Evolutionary conservation across 1,139 yeast genomes (phyloP), one percentile per base, ranked within the genome.

Genomic region (Scheffersomyces insectosa): DNA sequence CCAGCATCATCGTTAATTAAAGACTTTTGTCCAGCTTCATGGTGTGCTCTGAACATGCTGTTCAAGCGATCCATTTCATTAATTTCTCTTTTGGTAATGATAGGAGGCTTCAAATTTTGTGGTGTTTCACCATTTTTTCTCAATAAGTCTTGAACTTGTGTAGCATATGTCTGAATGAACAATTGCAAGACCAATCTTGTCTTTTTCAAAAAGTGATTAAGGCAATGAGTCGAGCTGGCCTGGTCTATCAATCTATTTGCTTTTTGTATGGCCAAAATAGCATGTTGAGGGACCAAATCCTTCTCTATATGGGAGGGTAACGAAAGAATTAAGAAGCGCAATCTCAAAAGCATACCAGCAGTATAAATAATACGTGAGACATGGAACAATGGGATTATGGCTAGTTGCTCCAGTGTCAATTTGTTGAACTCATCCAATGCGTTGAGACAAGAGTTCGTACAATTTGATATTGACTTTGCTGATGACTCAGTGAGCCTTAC

Each of bases 311-410:
- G 72, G 28, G 77, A 70, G 1, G 87, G 84, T 11, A 81, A 67
- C 5, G 83, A 75, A 32, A 83, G 59, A 13, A 79, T 74, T 42
- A 82, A 64, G 51, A 76, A 82, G 31, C 89, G 65, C 39, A 84
- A 66, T 47, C 88, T 72, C 41, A 85, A 65, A 12, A 85, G 64
- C 71, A 83, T 79, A 9, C 89, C 88, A 0, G 83, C 82, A 2
- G 88, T 81, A 57, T 83, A 85, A 38, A 85, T 77, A 42, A 87
- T 66, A 52, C 95, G 68, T 1, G 89, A 75, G 42, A 79, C 78
- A 50, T 80, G 80, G 47, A 82, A 75, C 44, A 85, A 66, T 2
- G 95, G 95, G 40, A 82, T 67, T 3, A 74, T 63, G 0, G 85
- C 79, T 33, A 84, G 65, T 28, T 70, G 66, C 11, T 67, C 73